Base-by-base conservation (phyloP, 225 moss, liverwort and hornwort species). In the Neckera pumila region DNA sequence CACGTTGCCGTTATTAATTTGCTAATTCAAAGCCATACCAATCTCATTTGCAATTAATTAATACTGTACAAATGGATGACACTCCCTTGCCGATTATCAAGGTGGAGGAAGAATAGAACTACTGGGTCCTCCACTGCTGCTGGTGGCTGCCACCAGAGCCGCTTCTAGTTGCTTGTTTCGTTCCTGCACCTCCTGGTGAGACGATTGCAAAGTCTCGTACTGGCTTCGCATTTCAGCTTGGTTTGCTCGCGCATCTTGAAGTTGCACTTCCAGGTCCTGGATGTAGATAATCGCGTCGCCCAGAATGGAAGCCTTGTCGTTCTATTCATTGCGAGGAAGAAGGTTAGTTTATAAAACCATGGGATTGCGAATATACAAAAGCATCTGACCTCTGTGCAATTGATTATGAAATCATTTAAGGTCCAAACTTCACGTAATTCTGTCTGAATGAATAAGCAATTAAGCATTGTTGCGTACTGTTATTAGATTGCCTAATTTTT, bases 261-360 rank as follows among this genome's bases (percentile, higher is more conserved):
- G 60, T 66, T 82, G 81, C 43, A 53, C 67, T 88, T 87, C 86
- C 79, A 98, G 89, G 17, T 90, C 87, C 84, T 95, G 92, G 89
- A 96, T 86, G 89, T 95, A 95, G 22, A 86, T 6, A 33, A 96
- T 94, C 25, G 96, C 94, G 66, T 98, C 96, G 65, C 91, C 85
- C 10, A 98, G 91, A 38, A 86, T 98, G n/a, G 97, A 96, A 59
- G 96, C 97, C 84, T 96, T 94, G 77, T 98, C 97, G 64, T 92
- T 94, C 97, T 98, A 12, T 51, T 61, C 70, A 71, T 76, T 53
- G 42, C 70, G 79, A 76, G n/a, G 23, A 58, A 49, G 18, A 30
- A 59, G 22, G 45, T 82, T 26, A 82, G 82, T 65, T 36, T 64
- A 20, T 31, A 14, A 26, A 40, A 57, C 31, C 51, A 49, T 49